Evolutionary conservation across 1,284 basidiomycete genomes (phyloP).

Genomic region (Naganishia liquefaciens): DNA sequence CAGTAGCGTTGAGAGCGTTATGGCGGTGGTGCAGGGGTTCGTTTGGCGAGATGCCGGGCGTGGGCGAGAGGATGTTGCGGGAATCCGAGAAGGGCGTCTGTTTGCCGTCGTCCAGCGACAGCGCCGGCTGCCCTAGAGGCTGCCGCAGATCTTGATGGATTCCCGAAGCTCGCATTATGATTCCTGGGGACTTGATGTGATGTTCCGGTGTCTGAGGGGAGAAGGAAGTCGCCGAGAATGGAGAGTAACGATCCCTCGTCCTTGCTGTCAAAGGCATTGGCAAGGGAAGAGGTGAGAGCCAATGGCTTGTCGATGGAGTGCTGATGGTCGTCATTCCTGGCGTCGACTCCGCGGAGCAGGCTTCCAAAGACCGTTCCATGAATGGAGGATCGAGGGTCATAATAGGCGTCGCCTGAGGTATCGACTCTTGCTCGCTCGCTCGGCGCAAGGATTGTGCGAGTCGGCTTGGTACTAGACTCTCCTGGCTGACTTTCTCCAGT

Average conservation of each 20-base stretch:
- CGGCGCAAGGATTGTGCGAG: neutral
- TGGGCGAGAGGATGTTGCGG: conserved; percentile 36
- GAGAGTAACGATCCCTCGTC: conserved; percentile 31
- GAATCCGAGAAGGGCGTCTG: conserved; percentile 16
- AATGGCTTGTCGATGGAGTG: conserved; percentile 20
- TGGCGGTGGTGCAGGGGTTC: conserved; percentile 1
- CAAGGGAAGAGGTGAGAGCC: conserved; percentile 32
- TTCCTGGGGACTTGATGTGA: conserved; percentile 32
- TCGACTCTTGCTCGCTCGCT: neutral
- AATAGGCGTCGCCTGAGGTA: conserved; percentile 3
- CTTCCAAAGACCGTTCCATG: conserved; percentile 32
- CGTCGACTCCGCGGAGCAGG: conserved; percentile 26
- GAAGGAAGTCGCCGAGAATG: conserved; percentile 36
- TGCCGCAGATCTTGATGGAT: conserved; percentile 8
- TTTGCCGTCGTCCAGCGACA: neutral
- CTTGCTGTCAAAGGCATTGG: conserved; percentile 6
- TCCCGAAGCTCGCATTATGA: conserved; percentile 22
- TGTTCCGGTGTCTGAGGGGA: conserved; percentile 35
- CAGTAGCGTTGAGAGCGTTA: conserved; percentile 2
- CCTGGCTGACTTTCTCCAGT: conserved; percentile 27
- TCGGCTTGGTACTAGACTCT: conserved; percentile 6
- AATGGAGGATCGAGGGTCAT: conserved; percentile 32
- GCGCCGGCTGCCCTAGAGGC: neutral
- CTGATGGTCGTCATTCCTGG: conserved; percentile 7
- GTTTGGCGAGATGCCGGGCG: conserved; percentile 33